phyloP scores from a whole-genome alignment of 257 asterid genomes.

The Nyctanthes arbortristis region DNA sequence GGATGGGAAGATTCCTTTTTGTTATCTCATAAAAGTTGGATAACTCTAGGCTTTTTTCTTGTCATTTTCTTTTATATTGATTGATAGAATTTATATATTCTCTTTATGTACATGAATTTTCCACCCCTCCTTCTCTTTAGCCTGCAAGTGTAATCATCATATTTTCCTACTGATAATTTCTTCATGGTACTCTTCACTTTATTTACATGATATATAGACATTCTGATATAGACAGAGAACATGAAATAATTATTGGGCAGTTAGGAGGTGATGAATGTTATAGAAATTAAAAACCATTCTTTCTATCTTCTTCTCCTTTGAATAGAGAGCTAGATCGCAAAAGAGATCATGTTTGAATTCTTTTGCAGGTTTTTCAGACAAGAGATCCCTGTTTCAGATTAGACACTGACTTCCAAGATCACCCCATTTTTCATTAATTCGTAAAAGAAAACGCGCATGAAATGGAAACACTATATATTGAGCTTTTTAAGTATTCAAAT shows the following conservation, averaged over 20 bases:
- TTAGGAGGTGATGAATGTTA: constrained; percentile 9
- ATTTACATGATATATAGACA: constrained; percentile 7
- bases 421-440: constrained; percentile 26
- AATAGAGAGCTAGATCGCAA: constrained; percentile 15
- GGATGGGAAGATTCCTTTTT: constrained; percentile 9
- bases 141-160: constrained; percentile 46
- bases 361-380: constrained; percentile 28
- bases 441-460: too few relatives aligned
- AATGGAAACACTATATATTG: too few relatives aligned
- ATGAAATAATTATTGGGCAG: constrained; percentile 31
- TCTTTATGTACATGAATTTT: not conserved
- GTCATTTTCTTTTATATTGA: not conserved
- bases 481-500: constrained; percentile 20
- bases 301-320: not conserved
- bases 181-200: constrained; percentile 15
- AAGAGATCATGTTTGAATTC: too few relatives aligned
- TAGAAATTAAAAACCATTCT: constrained; percentile 12
- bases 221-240: constrained; percentile 28
- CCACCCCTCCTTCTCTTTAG: constrained; percentile 22
- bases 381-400: constrained; percentile 39
- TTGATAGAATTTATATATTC: not conserved
- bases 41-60: constrained; percentile 24
- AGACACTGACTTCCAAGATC: constrained; percentile 34
- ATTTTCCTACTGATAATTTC: constrained; percentile 33
- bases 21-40: constrained; percentile 17